Conservation (phyloP, 1,139 yeast species). For the Petasospora fabianii region DNA sequence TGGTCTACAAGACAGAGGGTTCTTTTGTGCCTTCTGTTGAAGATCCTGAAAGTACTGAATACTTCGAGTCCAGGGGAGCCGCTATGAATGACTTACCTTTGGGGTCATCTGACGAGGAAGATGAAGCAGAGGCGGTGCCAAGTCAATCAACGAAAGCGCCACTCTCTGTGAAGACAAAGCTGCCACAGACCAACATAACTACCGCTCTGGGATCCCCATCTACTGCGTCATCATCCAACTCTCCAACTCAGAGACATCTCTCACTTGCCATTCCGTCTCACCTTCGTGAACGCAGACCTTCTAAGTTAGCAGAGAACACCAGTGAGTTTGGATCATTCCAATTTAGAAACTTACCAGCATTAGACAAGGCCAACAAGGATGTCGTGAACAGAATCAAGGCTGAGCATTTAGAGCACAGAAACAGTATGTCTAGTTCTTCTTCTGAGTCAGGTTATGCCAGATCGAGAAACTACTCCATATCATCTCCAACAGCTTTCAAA, state of each 20-base stretch:
- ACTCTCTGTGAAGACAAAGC: conserved; percentile 7
- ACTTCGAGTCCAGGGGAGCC: conserved; percentile 92
- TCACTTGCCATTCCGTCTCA: conserved; percentile 53
- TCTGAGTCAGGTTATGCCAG: conserved; percentile 29
- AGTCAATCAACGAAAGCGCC: background rate
- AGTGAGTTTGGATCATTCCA: conserved; percentile 92
- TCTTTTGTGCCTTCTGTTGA: conserved; percentile 79
- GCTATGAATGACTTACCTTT: conserved; percentile 56
- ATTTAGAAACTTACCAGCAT: conserved; percentile 81
- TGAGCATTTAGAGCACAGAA: conserved; percentile 54
- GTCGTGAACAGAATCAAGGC: conserved; percentile 80
- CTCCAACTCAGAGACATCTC: conserved; percentile 32
- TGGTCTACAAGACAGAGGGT: conserved; percentile 69
- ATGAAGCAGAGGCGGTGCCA: conserved; percentile 13
- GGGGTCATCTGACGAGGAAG: conserved; percentile 44
- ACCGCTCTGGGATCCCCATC: conserved; percentile 22
- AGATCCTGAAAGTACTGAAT: conserved; percentile 86
- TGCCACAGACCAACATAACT: conserved; percentile 13
- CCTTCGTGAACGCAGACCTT: conserved; percentile 60
- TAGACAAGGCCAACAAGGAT: conserved; percentile 93
- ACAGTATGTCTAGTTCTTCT: conserved; percentile 33
- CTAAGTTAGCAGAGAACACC: conserved; percentile 62
- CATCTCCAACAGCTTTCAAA: conserved; percentile 26
- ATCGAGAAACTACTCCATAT: conserved; percentile 28
- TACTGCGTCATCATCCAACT: conserved; percentile 19